Evolutionary conservation across 805 yeast genomes (phyloP).

Genomic region (Yamadazyma paraphyllophila): DNA sequence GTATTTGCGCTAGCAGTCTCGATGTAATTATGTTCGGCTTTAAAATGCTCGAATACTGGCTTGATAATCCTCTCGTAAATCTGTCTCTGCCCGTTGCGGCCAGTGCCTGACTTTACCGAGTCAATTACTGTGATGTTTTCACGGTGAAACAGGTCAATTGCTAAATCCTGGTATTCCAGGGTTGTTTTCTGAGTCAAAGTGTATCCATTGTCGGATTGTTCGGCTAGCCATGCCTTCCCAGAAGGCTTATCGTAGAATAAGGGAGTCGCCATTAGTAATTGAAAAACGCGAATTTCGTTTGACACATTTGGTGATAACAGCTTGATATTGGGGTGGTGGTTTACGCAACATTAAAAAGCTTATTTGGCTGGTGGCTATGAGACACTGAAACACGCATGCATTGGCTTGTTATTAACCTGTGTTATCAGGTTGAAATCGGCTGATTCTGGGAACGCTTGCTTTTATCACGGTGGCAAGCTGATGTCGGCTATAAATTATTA

Average conservation of each 20-base stretch:
- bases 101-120: conserved; percentile 49
- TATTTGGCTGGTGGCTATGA: too few relatives aligned
- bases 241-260: conserved; percentile 1
- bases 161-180: not conserved
- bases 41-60: conserved; percentile 46
- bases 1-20: conserved; percentile 41
- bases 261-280: conserved; percentile 2
- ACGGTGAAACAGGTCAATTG: not conserved
- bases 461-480: too few relatives aligned
- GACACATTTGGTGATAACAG: conserved; percentile 3
- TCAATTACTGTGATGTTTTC: conserved; percentile 35
- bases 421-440: too few relatives aligned
- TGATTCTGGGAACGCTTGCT: too few relatives aligned
- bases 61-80: conserved; percentile 42
- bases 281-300: not conserved
- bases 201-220: conserved; percentile 5
- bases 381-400: too few relatives aligned
- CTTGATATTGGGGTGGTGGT: too few relatives aligned
- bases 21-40: conserved; percentile 38
- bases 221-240: not conserved
- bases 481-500: too few relatives aligned
- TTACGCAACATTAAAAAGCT: too few relatives aligned
- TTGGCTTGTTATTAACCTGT: too few relatives aligned
- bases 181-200: not conserved
- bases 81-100: conserved; percentile 28